Conservation (phyloP, 768 basidiomycete genomes). For the Lyophyllum shimeji region DNA sequence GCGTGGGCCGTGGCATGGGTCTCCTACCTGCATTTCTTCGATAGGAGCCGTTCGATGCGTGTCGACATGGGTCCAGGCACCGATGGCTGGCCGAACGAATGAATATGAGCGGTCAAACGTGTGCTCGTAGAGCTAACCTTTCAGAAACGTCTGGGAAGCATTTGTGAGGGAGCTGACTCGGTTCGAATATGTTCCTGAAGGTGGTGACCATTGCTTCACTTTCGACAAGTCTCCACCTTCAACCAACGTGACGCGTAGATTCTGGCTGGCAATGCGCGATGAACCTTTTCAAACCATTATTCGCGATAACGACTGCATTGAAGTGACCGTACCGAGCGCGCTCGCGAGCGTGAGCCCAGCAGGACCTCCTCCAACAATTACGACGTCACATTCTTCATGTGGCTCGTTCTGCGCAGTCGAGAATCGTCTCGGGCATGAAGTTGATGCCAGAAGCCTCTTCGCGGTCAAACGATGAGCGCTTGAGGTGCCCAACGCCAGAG, state of each 20-base stretch:
- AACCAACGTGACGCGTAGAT: constrained; percentile 66
- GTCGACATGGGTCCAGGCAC: constrained; percentile 83
- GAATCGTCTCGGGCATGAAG: not conserved
- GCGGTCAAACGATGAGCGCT: not conserved
- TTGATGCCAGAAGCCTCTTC: not conserved
- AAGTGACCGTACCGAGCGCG: constrained; percentile 65
- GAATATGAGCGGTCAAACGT: constrained; percentile 6
- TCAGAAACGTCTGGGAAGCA: constrained; percentile 63
- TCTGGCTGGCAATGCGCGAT: constrained; percentile 46
- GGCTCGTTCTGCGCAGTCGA: constrained; percentile 7
- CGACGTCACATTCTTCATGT: constrained; percentile 74
- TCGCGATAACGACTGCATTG: constrained; percentile 3
- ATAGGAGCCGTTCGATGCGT: constrained; percentile 64
- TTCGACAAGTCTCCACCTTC: constrained; percentile 79
- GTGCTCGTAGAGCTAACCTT: constrained; percentile 42
- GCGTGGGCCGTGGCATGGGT: no score
- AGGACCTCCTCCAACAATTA: constrained; percentile 94
- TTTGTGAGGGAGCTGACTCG: constrained; percentile 86
- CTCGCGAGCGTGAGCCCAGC: constrained; percentile 88
- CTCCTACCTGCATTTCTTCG: constrained; percentile 79
- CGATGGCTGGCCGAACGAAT: constrained; percentile 53
- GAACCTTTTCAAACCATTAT: constrained; percentile 42
- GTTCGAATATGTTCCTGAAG: constrained; percentile 65
- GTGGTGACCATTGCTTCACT: constrained; percentile 64
- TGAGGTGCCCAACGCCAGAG: not conserved